phyloP scores from a whole-genome alignment of 2,329 filamentous ascomycete genomes.

The Microdochium bolleyi region DNA sequence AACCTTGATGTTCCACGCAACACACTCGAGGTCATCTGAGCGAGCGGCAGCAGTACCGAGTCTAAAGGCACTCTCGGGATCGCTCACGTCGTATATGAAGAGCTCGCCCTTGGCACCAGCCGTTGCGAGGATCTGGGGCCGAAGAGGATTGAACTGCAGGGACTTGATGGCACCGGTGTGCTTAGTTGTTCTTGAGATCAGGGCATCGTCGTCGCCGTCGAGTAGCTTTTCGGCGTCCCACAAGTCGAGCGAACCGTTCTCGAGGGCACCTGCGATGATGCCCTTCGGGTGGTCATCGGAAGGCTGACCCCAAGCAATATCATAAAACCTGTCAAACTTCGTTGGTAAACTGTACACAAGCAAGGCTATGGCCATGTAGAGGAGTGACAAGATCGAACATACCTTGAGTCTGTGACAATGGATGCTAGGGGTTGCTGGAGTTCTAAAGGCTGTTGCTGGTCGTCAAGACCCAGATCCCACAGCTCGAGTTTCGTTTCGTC shows the following conservation, averaged over 20 bases:
- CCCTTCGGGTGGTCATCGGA: slow-evolving; percentile 73
- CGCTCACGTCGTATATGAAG: slow-evolving; percentile 90
- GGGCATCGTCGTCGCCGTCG: slow-evolving; percentile 56
- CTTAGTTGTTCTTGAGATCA: slow-evolving; percentile 80
- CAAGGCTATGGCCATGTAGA: not conserved
- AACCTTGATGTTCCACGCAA: slow-evolving; percentile 98
- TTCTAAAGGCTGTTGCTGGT: slow-evolving; percentile 67
- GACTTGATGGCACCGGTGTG: slow-evolving; percentile 91
- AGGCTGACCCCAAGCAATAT: slow-evolving; percentile 87
- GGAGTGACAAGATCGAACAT: slow-evolving; percentile 13
- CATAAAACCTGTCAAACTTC: slow-evolving; percentile 67
- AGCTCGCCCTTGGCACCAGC: slow-evolving; percentile 93
- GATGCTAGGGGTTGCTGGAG: slow-evolving; percentile 70
- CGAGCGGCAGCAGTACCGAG: slow-evolving; percentile 82
- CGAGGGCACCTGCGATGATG: slow-evolving; percentile 89
- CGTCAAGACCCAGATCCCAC: slow-evolving; percentile 86
- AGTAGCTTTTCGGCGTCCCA: slow-evolving; percentile 78
- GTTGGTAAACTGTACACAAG: slow-evolving; percentile 9
- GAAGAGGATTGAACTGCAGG: slow-evolving; percentile 91
- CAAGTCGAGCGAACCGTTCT: slow-evolving; percentile 86
- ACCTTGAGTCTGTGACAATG: slow-evolving; percentile 87
- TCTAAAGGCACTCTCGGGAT: slow-evolving; percentile 79
- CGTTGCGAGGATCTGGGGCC: slow-evolving; percentile 84
- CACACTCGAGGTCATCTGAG: slow-evolving; percentile 88
- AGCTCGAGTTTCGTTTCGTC: slow-evolving; percentile 94